Percentiles rank a stretch among this genome's conserved stretches.
Conservation (phyloP, 2,329 filamentous ascomycete genomes). For the Akanthomyces muscarius region DNA sequence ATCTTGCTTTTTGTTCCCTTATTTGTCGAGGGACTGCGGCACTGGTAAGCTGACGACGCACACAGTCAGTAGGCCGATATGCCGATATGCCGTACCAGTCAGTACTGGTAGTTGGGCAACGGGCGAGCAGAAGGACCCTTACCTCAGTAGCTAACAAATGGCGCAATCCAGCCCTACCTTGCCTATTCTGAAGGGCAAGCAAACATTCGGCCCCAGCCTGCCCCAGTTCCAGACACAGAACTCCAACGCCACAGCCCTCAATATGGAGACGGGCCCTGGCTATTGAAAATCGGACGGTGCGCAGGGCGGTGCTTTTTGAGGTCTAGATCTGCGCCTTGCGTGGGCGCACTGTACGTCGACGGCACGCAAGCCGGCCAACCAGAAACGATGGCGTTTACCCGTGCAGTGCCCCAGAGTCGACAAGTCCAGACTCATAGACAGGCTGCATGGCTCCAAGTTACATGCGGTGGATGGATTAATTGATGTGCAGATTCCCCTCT, state of each 20-base stretch:
- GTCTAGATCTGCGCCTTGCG: not conserved
- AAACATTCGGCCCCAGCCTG: not conserved
- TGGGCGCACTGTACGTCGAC: not conserved
- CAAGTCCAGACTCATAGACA: not conserved
- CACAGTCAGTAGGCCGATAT: not conserved
- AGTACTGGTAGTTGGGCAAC: not conserved
- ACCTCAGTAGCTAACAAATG: not conserved
- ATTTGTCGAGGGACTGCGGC: not conserved
- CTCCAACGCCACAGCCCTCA: constrained; percentile 3
- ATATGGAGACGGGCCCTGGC: not conserved
- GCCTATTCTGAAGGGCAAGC: not conserved
- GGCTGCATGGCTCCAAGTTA: not conserved
- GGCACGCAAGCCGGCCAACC: not conserved
- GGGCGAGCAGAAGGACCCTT: not conserved
- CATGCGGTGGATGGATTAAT: not conserved
- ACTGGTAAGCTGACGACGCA: constrained; percentile 4
- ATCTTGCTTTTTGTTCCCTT: not conserved
- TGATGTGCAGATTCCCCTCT: not conserved
- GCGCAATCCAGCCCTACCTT: constrained; percentile 9
- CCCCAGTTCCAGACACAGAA: not conserved
- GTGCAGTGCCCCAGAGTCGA: not conserved
- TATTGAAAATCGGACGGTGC: not conserved
- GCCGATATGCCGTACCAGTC: no score
- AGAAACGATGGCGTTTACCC: constrained; percentile 3
- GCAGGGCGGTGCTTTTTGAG: not conserved